Evolutionary conservation across 306 rosid species (phyloP), one percentile per base, ranked within the genome.

Genomic region (Arachis hypogaea): DNA sequence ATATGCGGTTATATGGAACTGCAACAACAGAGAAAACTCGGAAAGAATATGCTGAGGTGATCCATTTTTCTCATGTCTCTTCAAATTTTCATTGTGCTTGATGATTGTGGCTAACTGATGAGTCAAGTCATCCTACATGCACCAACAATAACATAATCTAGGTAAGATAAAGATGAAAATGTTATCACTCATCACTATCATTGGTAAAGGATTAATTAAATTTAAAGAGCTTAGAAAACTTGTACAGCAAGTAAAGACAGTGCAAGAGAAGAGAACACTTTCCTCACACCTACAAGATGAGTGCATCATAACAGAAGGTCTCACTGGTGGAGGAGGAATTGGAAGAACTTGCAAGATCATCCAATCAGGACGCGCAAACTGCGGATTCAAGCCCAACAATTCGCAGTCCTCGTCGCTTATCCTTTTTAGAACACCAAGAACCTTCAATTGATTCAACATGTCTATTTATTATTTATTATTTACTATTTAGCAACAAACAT

Each of bases 241-340:
- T 43, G 46, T 6, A 45, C 43, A 40, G 9, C 2, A 7, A 42
- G 30, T 7, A 46, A 10, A 46, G 10, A 45, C 42, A 60, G 44
- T n/a, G 9, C 55, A 71, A 28, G 7, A 9, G 49, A 44, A 52
- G 45, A 66, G 73, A 65, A 78, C 11, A 68, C 93, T 84, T 85
- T 79, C 99, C 99, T 94, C 99, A 54, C 99, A 89, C 82, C 97
- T 85, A 52, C 96, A 94, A 79, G 99, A 91, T 64, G 97, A 89
- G 77, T 94, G 96, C 99, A 94, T 94, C 99, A 94, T 94, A 42
- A 94, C 99, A 66, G 99, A 94, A 42, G 99, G 99, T 68, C 99
- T 92, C 76, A 94, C 99, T 11, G 99, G 96, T 71, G 96, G 99
- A 44, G 99, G 99, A 74, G 99, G 99, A 71, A 94, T 88, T 9